Evolutionary conservation across 2,329 filamentous ascomycete species (phyloP).

Genomic region (Pezicula neosporulosa): DNA sequence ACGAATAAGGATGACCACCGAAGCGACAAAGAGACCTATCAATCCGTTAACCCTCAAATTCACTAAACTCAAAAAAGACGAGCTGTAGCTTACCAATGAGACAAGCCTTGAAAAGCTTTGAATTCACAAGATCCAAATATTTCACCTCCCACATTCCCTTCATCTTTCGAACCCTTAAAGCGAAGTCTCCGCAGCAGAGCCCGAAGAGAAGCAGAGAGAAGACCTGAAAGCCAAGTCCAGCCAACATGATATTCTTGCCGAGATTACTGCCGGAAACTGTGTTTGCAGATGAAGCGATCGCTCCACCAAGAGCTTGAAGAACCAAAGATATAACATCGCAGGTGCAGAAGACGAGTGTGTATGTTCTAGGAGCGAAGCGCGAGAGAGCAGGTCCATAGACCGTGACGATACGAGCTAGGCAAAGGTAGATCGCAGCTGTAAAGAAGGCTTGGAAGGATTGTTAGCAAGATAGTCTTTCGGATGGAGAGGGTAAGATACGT

Average conservation of each 20-base stretch:
- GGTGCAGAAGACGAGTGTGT: slow-evolving; percentile 55
- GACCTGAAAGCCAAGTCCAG: slow-evolving; percentile 55
- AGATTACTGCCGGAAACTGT: slow-evolving; percentile 9
- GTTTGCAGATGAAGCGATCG: slow-evolving; percentile 42
- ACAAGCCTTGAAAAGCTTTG: slow-evolving; percentile 5
- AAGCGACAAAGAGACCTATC: slow-evolving; percentile 38
- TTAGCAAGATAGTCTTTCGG: not conserved
- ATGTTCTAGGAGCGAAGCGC: slow-evolving; percentile 39
- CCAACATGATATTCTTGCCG: slow-evolving; percentile 43
- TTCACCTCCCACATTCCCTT: slow-evolving; percentile 9
- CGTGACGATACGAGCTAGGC: slow-evolving; percentile 53
- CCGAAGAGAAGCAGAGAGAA: slow-evolving; percentile 36
- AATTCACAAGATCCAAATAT: slow-evolving; percentile 1
- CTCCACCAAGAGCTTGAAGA: slow-evolving; percentile 55
- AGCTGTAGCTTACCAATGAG: not conserved
- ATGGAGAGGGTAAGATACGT: not conserved
- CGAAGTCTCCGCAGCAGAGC: slow-evolving; percentile 2
- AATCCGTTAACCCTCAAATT: not conserved
- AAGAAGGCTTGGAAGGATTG: slow-evolving; percentile 39
- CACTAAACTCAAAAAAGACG: not conserved
- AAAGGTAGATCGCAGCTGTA: slow-evolving; percentile 53
- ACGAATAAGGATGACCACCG: slow-evolving; percentile 51
- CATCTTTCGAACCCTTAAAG: not conserved
- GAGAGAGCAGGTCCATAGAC: slow-evolving; percentile 45
- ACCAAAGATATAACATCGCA: slow-evolving; percentile 55